phyloP scores from a whole-genome alignment of 2,329 filamentous ascomycete genomes.

The Stemphylium beticola region DNA sequence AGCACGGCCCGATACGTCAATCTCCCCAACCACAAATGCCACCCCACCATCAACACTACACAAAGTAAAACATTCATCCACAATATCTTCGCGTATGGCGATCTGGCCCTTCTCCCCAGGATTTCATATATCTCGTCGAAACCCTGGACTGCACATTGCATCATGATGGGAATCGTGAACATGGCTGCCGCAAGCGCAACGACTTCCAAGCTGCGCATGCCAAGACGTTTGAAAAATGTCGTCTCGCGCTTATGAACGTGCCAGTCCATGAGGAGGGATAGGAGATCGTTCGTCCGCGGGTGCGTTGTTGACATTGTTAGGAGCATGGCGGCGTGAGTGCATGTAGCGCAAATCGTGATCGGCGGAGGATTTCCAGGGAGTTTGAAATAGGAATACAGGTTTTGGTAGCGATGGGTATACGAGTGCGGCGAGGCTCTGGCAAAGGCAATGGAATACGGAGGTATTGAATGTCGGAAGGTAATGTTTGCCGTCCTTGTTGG shows the following conservation, averaged over 20 bases:
- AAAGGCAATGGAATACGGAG: background rate
- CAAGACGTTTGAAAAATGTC: slow-evolving; percentile 7
- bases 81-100: slow-evolving; percentile 8
- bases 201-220: slow-evolving; percentile 19
- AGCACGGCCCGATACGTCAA: slow-evolving; percentile 16
- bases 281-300: background rate
- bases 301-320: slow-evolving; percentile 14
- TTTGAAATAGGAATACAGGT: background rate
- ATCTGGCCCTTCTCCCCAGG: slow-evolving; percentile 22
- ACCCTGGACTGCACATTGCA: slow-evolving; percentile 21
- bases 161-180: slow-evolving; percentile 16
- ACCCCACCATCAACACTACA: slow-evolving; percentile 13
- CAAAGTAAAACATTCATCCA: slow-evolving; percentile 11
- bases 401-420: background rate
- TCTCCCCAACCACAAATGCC: slow-evolving; percentile 23
- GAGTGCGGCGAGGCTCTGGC: background rate
- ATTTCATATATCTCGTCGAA: slow-evolving; percentile 23
- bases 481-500: background rate
- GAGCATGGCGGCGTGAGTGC: slow-evolving; percentile 4
- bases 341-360: too few species aligned
- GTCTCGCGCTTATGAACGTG: slow-evolving; percentile 8
- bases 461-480: background rate
- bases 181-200: slow-evolving; percentile 17
- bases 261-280: slow-evolving; percentile 7
- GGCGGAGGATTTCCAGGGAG: background rate